These are phyloP conservation scores for Blepharisma japonicum DNA, from an alignment of 73 alveolate genomes.

Conservation along the genomic window DNA sequence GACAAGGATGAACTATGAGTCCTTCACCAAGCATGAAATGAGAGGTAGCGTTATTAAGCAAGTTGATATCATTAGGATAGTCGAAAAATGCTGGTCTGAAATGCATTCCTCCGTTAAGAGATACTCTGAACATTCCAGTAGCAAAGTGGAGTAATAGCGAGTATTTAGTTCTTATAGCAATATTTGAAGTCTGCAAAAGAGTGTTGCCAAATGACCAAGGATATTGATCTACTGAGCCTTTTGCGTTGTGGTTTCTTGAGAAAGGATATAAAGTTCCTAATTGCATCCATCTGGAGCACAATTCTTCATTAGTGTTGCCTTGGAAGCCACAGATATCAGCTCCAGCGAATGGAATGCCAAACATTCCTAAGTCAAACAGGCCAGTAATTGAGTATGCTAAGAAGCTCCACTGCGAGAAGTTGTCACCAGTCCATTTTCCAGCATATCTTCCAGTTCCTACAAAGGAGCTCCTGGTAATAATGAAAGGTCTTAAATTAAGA, in stretches of 20 bases:
- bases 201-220: conserved; percentile 31
- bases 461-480: conserved; percentile 79
- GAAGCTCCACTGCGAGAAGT: conserved; percentile 68
- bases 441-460: conserved; percentile 83
- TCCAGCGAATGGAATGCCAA: conserved; percentile 94
- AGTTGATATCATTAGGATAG: conserved; percentile 68
- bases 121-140: conserved; percentile 51
- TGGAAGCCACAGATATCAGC: conserved; percentile 96
- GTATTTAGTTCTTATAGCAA: conserved; percentile 70
- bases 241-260: conserved; percentile 81
- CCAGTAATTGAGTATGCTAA: conserved; percentile 86
- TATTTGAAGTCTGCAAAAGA: conserved; percentile 51
- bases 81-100: conserved; percentile 88
- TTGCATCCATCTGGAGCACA: conserved; percentile 82
- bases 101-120: conserved; percentile 74
- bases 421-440: conserved; percentile 92
- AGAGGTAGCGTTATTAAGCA: conserved; percentile 5
- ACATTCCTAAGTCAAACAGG: conserved; percentile 85
- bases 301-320: conserved; percentile 51
- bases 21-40: conserved; percentile 57
- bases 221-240: conserved; percentile 25
- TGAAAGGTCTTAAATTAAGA: conserved; percentile 71
- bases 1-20: conserved; percentile 43
- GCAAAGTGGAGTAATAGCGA: conserved; percentile 78
- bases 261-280: conserved; percentile 85